These are phyloP conservation scores for Carallia pectinifolia DNA, from an alignment of 345 rosid genomes.

Conservation along the genomic window DNA sequence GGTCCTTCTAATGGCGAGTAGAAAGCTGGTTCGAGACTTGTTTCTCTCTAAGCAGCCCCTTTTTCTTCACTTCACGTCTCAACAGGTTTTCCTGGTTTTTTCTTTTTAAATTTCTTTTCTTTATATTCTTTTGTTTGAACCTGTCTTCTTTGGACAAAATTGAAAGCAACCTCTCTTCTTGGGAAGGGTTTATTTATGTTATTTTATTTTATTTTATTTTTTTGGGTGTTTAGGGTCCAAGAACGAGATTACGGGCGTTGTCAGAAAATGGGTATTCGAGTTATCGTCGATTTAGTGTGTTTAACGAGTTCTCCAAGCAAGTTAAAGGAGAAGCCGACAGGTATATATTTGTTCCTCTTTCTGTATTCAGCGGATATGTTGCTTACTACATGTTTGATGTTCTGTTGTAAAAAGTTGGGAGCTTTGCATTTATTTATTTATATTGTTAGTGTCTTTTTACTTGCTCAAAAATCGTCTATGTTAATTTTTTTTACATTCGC, in stretches of 20 bases:
- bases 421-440: no score
- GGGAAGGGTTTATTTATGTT: background rate
- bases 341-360: slow-evolving; percentile 34
- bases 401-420: no score
- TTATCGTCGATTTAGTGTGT: slow-evolving; percentile 64
- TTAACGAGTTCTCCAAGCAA: slow-evolving; percentile 72
- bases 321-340: slow-evolving; percentile 71
- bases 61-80: slow-evolving; percentile 32
- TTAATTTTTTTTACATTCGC: no score
- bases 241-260: slow-evolving; percentile 37
- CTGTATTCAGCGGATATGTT: background rate
- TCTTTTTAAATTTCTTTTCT: background rate
- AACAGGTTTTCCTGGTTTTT: slow-evolving; percentile 39
- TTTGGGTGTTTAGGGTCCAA: slow-evolving; percentile 40
- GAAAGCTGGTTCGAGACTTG: slow-evolving; percentile 72
- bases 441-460: no score
- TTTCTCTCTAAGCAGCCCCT: slow-evolving; percentile 50
- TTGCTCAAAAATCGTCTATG: no score
- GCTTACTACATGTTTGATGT: background rate
- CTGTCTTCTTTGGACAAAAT: background rate
- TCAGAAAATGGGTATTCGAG: slow-evolving; percentile 33
- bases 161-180: background rate
- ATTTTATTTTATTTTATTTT: no score
- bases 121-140: background rate
- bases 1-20: slow-evolving; percentile 55